Evolutionary conservation across 225 moss, liverwort and hornwort genomes (phyloP).

Genomic region (Rhytidiadelphus loreus): DNA sequence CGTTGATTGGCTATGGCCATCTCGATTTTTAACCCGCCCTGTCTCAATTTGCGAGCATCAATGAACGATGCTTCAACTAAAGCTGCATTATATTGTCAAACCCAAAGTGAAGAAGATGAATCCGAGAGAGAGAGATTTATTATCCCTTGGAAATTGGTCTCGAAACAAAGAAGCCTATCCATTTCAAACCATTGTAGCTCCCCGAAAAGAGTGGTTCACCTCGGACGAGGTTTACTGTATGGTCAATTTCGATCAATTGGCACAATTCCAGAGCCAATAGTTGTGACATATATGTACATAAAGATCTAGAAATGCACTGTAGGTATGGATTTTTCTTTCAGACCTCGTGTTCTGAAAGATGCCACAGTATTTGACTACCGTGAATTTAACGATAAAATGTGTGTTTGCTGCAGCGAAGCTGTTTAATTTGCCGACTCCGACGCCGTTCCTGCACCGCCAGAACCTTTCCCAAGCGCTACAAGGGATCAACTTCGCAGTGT

Average conservation of each 20-base stretch:
- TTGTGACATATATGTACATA: not conserved
- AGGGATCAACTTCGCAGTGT: constrained; percentile 19
- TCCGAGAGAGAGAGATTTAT: not conserved
- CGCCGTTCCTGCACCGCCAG: not conserved
- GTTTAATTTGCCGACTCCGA: not conserved
- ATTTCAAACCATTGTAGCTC: not conserved
- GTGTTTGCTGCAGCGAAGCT: not conserved
- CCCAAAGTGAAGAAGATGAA: not conserved
- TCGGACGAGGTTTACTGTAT: not conserved
- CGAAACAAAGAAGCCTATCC: not conserved
- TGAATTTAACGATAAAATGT: not conserved
- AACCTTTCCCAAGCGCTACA: not conserved
- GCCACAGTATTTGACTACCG: not conserved
- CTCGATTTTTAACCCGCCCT: not conserved
- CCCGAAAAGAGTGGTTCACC: not conserved
- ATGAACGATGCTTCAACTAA: too few species aligned
- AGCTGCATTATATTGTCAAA: not conserved
- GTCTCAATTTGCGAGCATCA: not conserved
- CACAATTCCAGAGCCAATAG: not conserved
- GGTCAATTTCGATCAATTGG: not conserved
- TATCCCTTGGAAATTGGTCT: not conserved
- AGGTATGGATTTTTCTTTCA: not conserved
- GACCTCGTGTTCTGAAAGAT: not conserved
- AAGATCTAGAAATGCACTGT: too few species aligned
- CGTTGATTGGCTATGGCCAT: not conserved